Evolutionary conservation across 2,329 filamentous ascomycete species (phyloP), one percentile per base, ranked within the genome.

Genomic region (Polytolypa hystricis): DNA sequence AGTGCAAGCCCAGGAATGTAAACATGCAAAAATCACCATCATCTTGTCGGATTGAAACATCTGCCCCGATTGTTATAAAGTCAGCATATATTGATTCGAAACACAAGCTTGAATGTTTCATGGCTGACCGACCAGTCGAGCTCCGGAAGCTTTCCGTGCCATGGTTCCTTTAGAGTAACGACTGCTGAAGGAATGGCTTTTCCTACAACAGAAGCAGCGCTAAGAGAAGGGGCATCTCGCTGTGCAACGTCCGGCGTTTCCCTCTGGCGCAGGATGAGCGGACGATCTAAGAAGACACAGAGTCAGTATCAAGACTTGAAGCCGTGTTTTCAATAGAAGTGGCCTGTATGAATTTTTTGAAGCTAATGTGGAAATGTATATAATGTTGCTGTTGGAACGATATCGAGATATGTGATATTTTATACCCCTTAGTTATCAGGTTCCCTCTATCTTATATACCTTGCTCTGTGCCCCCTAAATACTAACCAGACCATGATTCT

Each of bases 121-220:
- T 19, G 14, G n/a, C 30, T 32, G 30, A 18, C 3, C 30, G 30
- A 16, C 30, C 30, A 18, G 30, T 32, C 3, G n/a, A 18, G 15
- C 30, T 32, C 30, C 8, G 30, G 30, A 32, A 32, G 30, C n/a
- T 32, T 32, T 19, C 30, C 30, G 30, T 32, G 30, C 30, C 30
- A 32, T 32, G 10, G 11, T 32, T 32, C n/a, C 14, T 6, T 19
- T 16, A 17, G 30, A 6, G 12, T 12, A 32, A 16, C n/a, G 18
- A 15, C 14, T 16, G 15, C 30, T 32, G 30, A 18, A 32, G 30
- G 18, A n/a, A 18, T 8, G 6, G 10, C 23, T 26, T 12, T 26
- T 26, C 10, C 5, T 26, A 6, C 30, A 32, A 19, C 1, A 2
- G 30, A n/a, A 32, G 30, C 9, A 18, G 12, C 15, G 14, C n/a